Evolutionary conservation across 768 basidiomycete genomes (phyloP), one percentile per base, ranked within the genome.

Genomic region (Chiua virens): DNA sequence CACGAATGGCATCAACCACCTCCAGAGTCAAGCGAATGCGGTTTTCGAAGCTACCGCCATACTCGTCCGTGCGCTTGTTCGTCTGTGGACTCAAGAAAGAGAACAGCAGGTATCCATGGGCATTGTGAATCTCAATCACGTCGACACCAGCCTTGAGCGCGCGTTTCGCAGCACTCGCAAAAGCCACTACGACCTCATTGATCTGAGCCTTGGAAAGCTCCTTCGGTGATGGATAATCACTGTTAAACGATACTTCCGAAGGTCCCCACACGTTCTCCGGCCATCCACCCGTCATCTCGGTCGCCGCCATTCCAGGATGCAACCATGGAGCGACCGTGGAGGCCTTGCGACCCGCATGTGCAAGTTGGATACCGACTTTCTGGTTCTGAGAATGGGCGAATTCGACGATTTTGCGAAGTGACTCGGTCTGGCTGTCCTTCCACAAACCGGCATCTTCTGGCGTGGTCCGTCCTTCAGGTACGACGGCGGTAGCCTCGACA

Each of bases 291-390:
- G 63, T 61, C 11, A 67, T 68, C 39, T 68, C 67, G 1, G 64
- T 56, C 6, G 78, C 79, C 13, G 59, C 46, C 11, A 66, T 35
- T 25, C 67, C 67, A n/a, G 60, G 53, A 27, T 68, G 47, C 27
- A 86, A 61, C 85, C 86, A 90, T 0, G 86, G 85, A 1, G 82
- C 77, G 17, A 79, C 65, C 0, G 76, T 82, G 8, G 81, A 83
- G 0, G 80, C 86, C 64, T 90, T 91, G n/a, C 88, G 74, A 0
- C 89, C 89, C 0, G 87, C 85, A 54, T 92, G 89, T 0, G 78
- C 83, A 17, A 91, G 77, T 64, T 92, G 90, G 48, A 90, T 83
- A 9, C 74, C 89, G 20, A 90, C 78, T 43, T 83, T 82, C 61
- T 85, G 81, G 41, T 75, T 79, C 57, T 86, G 84, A 1, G 82